Conservation (phyloP, 1,284 basidiomycete genomes). For the Coniferiporia weirii region DNA sequence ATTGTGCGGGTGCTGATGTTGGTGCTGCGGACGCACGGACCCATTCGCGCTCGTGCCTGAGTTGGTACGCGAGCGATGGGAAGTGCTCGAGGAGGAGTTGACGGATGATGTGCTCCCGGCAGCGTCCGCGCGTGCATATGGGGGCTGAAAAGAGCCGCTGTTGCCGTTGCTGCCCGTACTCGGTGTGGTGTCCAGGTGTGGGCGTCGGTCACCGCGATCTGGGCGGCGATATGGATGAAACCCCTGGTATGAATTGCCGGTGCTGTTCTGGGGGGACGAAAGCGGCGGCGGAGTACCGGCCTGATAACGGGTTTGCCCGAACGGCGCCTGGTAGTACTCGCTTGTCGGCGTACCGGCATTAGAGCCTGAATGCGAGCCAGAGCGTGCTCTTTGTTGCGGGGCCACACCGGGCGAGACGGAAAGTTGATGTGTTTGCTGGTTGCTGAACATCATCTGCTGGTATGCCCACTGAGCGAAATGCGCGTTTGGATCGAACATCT, state of each 20-base stretch:
- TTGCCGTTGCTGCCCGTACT: conserved; percentile 10
- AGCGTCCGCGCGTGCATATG: conserved; percentile 70
- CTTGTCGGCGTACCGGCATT: conserved; percentile 27
- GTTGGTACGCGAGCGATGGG: conserved; percentile 62
- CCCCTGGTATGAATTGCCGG: conserved; percentile 41
- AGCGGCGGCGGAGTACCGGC: not conserved
- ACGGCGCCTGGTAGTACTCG: conserved; percentile 17
- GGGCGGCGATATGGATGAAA: conserved; percentile 82
- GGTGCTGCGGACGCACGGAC: conserved; percentile 19
- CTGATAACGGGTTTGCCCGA: conserved; percentile 9
- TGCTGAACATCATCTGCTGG: conserved; percentile 79
- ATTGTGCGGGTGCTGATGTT: conserved; percentile 32
- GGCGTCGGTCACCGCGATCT: conserved; percentile 24
- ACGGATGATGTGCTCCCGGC: conserved; percentile 70
- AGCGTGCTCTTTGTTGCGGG: conserved; percentile 23
- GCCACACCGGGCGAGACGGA: conserved; percentile 26
- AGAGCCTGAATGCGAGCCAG: conserved; percentile 27
- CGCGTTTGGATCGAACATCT: conserved; percentile 69
- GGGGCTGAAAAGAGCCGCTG: conserved; percentile 45
- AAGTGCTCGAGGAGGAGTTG: conserved; percentile 48
- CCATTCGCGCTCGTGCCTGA: conserved; percentile 23
- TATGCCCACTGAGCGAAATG: conserved; percentile 82
- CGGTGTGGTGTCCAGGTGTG: conserved; percentile 11
- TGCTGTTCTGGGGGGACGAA: conserved; percentile 5
- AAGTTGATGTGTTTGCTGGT: conserved; percentile 48